Conservation (phyloP, 257 asterid species). For the Solanum pinnatisectum region DNA sequence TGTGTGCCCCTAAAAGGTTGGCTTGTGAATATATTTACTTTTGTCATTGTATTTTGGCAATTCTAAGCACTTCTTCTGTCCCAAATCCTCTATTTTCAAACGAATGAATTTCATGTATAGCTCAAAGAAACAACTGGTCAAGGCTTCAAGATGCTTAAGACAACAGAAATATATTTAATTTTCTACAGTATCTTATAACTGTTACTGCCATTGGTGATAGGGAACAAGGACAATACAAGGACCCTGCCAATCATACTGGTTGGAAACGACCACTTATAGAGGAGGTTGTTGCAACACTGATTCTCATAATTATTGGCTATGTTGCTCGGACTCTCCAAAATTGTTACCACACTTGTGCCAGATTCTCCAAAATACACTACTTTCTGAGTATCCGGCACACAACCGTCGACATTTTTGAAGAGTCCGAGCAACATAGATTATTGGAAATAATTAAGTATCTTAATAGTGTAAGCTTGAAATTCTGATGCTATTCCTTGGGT, state of each 20-base stretch:
- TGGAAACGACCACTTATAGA: slow-evolving; percentile 89
- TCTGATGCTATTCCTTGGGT: not conserved
- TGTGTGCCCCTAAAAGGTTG: not conserved
- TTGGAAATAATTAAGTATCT: not conserved
- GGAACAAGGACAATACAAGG: slow-evolving; percentile 83
- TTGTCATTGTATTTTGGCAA: not conserved
- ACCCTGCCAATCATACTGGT: slow-evolving; percentile 38
- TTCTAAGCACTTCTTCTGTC: not conserved
- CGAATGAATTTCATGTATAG: not conserved
- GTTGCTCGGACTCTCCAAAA: not conserved
- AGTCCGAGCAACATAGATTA: not conserved
- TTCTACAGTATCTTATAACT: not conserved
- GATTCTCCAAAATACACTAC: not conserved
- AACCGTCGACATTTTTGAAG: not conserved
- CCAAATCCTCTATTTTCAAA: not conserved
- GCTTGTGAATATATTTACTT: not conserved
- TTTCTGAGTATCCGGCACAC: not conserved
- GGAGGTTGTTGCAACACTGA: slow-evolving; percentile 51
- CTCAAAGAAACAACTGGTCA: not conserved
- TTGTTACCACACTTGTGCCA: not conserved
- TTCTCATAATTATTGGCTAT: not conserved
- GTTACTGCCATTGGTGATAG: slow-evolving; percentile 22
- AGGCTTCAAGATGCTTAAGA: not conserved
- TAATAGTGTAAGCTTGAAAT: not conserved
- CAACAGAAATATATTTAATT: not conserved